These are phyloP conservation scores for Agaricales sp. DNA, from an alignment of 1,284 basidiomycete genomes.

Conservation along the genomic window DNA sequence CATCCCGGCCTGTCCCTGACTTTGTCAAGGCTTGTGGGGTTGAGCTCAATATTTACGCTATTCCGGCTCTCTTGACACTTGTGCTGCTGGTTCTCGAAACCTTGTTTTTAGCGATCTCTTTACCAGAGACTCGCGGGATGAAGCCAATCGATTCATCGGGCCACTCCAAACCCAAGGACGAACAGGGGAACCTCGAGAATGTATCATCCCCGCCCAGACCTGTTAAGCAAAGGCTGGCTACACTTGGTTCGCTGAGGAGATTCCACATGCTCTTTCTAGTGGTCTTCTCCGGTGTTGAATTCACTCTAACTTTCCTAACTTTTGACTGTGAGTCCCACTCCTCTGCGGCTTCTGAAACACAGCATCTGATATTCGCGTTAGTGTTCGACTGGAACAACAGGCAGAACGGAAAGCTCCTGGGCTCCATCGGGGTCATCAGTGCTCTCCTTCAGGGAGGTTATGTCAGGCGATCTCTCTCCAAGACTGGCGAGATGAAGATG, in stretches of 20 bases:
- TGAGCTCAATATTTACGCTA: constrained; percentile 77
- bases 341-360: constrained; percentile 1
- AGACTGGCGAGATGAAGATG: constrained; percentile 68
- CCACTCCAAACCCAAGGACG: constrained; percentile 12
- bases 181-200: constrained; percentile 14
- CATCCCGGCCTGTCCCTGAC: constrained; percentile 53
- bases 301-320: constrained; percentile 85
- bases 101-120: constrained; percentile 56
- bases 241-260: constrained; percentile 45
- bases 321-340: constrained; percentile 57
- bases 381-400: constrained; percentile 85
- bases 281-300: constrained; percentile 87
- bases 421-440: constrained; percentile 81
- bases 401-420: constrained; percentile 81
- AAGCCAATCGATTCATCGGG: too few relatives aligned
- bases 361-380: constrained; percentile 14
- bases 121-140: constrained; percentile 67
- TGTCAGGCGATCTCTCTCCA: constrained; percentile 66
- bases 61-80: constrained; percentile 71
- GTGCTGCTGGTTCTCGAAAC: constrained; percentile 64
- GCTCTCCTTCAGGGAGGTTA: constrained; percentile 86
- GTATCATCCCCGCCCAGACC: constrained; percentile 13
- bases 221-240: constrained; percentile 33
- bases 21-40: constrained; percentile 47
- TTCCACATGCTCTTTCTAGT: constrained; percentile 79